A percentile compares a stretch with the other conserved stretches of the same genome.
phyloP scores from a whole-genome alignment of 225 moss, liverwort and hornwort species.

The Climacium dendroides region DNA sequence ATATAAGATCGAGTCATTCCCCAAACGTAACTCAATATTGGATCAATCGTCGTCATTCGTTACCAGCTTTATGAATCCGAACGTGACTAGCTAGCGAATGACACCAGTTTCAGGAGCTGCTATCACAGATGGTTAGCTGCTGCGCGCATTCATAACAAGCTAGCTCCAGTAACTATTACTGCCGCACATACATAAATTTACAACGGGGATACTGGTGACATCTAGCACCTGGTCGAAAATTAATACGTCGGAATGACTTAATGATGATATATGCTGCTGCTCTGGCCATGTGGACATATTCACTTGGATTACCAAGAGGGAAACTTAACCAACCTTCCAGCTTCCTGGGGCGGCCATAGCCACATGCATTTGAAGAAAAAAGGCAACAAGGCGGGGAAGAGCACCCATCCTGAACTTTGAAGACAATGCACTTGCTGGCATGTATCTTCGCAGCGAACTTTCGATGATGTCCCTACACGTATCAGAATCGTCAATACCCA shows the following conservation, averaged over 20 bases:
- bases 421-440: background rate
- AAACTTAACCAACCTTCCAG: slow-evolving; percentile 13
- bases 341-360: slow-evolving; percentile 7
- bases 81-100: background rate
- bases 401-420: background rate
- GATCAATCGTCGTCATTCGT: background rate
- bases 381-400: background rate
- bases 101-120: background rate
- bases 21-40: background rate
- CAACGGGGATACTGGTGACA: background rate
- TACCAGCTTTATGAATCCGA: background rate
- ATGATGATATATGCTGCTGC: background rate
- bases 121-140: background rate
- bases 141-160: background rate
- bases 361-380: background rate
- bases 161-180: background rate
- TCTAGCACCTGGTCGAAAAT: background rate
- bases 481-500: background rate
- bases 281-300: background rate
- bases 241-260: background rate
- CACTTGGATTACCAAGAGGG: background rate
- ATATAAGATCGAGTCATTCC: background rate
- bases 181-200: background rate
- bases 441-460: background rate
- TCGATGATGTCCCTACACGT: background rate